phyloP scores from a whole-genome alignment of 1,139 yeast genomes.

The Tardiomyces depauwii region DNA sequence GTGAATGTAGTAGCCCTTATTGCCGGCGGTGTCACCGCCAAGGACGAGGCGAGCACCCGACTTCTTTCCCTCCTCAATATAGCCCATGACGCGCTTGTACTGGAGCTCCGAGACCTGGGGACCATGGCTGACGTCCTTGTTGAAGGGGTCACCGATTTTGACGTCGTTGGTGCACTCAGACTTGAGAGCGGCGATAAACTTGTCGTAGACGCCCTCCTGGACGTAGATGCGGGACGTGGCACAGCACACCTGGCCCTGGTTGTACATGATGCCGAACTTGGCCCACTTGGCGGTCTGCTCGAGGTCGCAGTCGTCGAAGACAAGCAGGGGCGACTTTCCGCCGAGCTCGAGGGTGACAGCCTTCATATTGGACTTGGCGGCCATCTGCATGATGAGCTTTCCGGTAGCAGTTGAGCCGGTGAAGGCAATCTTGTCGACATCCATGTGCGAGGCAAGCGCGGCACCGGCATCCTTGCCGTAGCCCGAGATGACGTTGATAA shows the following conservation, averaged over 20 bases:
- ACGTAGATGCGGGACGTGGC: constrained; percentile 78
- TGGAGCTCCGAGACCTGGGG: constrained; percentile 69
- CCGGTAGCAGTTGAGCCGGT: constrained; percentile 80
- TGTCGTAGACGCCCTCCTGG: constrained; percentile 66
- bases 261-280: constrained; percentile 56
- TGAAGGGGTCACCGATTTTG: constrained; percentile 36
- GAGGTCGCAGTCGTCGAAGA: constrained; percentile 63
- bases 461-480: constrained; percentile 66
- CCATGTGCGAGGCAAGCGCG: constrained; percentile 57
- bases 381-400: constrained; percentile 57
- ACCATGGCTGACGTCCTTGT: constrained; percentile 49
- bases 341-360: constrained; percentile 75
- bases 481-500: constrained; percentile 62
- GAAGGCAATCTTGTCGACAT: constrained; percentile 66
- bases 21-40: constrained; percentile 43
- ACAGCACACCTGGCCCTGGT: constrained; percentile 83
- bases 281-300: constrained; percentile 52
- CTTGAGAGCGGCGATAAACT: constrained; percentile 43
- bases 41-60: constrained; percentile 60
- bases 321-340: constrained; percentile 76
- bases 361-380: constrained; percentile 37
- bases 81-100: constrained; percentile 53
- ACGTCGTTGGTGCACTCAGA: constrained; percentile 35
- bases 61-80: constrained; percentile 53
- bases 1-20: constrained; percentile 62